These are phyloP conservation scores for Teunomyces pallodes DNA, from an alignment of 805 yeast species.

Conservation along the genomic window DNA sequence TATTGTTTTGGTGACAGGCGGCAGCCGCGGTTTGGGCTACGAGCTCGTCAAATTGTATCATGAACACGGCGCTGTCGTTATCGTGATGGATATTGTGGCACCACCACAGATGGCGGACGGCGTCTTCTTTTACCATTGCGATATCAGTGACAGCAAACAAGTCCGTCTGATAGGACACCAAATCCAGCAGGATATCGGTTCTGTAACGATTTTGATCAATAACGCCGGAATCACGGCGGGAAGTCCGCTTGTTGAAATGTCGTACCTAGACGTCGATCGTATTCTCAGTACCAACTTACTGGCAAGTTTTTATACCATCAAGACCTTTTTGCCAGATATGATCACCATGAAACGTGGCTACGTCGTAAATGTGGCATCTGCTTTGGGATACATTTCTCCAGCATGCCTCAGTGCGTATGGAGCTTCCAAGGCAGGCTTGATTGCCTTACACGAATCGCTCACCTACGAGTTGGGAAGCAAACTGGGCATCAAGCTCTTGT, in stretches of 20 bases:
- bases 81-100: conserved; percentile 60
- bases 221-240: conserved; percentile 81
- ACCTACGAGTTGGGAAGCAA: conserved; percentile 61
- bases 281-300: conserved; percentile 66
- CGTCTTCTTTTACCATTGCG: conserved; percentile 63
- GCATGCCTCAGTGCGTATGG: conserved; percentile 82
- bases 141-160: conserved; percentile 55
- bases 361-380: conserved; percentile 79
- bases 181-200: conserved; percentile 52
- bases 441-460: conserved; percentile 81
- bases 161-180: conserved; percentile 38
- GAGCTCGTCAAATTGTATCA: conserved; percentile 53
- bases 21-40: conserved; percentile 73
- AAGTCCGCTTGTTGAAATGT: conserved; percentile 50
- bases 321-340: conserved; percentile 75
- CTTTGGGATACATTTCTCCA: conserved; percentile 81
- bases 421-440: conserved; percentile 83
- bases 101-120: conserved; percentile 28
- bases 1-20: conserved; percentile 80
- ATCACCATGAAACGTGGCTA: conserved; percentile 60
- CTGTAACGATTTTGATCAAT: conserved; percentile 68
- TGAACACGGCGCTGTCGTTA: conserved; percentile 47
- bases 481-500: conserved; percentile 63
- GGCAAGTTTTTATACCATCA: conserved; percentile 67
- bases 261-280: conserved; percentile 57